Percentiles rank a stretch among this genome's conserved stretches.
Conservation (phyloP, 345 rosid species). For the Fremontodendron californicum region DNA sequence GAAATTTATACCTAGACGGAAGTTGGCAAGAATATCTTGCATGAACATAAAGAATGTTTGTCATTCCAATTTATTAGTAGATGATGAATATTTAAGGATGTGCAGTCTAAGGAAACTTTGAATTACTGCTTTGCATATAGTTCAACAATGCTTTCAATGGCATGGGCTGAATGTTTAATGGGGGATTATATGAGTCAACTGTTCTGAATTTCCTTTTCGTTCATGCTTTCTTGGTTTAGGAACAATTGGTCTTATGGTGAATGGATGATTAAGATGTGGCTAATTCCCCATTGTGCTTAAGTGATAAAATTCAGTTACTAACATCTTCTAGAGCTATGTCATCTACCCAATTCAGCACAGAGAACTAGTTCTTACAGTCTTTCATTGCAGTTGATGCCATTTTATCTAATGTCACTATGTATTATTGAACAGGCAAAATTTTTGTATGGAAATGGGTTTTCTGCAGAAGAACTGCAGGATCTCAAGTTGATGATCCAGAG, state of each 20-base stretch:
- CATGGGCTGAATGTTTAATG: neutral
- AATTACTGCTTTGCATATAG: neutral
- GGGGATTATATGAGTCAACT: neutral
- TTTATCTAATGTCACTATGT: conserved; percentile 10
- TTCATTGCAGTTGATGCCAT: neutral
- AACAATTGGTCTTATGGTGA: neutral
- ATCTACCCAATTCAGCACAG: neutral
- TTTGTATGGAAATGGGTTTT: conserved; percentile 83
- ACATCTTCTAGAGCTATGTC: neutral
- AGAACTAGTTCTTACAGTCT: neutral
- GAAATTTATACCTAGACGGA: neutral
- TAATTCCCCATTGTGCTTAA: neutral
- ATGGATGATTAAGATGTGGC: neutral
- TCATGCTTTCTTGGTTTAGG: neutral
- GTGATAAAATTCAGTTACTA: neutral
- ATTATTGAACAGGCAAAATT: conserved; percentile 70
- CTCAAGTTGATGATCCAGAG: conserved; percentile 97
- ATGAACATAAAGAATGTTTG: neutral
- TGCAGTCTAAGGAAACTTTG: neutral
- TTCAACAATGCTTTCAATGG: conserved; percentile 1
- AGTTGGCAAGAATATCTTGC: neutral
- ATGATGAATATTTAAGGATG: neutral
- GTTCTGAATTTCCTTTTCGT: neutral
- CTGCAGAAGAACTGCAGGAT: conserved; percentile 72
- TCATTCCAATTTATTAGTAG: neutral